phyloP scores from a whole-genome alignment of 768 basidiomycete species.

The Scleroderma bovista region DNA sequence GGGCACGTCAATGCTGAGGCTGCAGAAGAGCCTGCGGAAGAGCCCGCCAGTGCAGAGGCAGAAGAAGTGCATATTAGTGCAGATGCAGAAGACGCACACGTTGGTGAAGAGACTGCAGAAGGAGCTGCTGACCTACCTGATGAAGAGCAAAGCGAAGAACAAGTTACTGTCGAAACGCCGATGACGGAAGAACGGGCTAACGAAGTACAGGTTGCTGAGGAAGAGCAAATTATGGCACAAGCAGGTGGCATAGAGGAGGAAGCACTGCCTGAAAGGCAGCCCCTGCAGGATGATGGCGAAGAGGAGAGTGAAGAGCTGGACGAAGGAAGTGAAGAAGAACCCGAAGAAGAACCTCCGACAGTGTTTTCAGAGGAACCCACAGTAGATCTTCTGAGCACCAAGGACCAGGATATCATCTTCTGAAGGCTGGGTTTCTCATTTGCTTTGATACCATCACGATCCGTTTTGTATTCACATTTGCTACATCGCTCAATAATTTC shows the following conservation, averaged over 20 bases:
- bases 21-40: neutral
- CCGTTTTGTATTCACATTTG: neutral
- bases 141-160: conserved; percentile 6
- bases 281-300: conserved; percentile 4
- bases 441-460: conserved; percentile 9
- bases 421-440: conserved; percentile 31
- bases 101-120: neutral
- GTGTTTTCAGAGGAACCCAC: conserved; percentile 29
- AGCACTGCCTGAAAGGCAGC: neutral
- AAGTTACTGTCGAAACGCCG: neutral
- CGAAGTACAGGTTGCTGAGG: neutral
- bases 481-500: neutral
- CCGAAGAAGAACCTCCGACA: conserved; percentile 17
- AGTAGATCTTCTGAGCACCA: conserved; percentile 72
- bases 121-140: neutral
- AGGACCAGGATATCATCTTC: conserved; percentile 94
- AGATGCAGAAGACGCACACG: no score
- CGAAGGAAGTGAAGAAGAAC: no score
- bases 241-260: neutral
- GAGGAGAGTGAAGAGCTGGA: conserved; percentile 18
- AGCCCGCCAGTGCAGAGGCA: neutral
- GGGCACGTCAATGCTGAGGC: no score
- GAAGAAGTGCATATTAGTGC: no score
- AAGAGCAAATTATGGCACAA: neutral
- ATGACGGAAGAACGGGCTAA: neutral